Base-by-base conservation (phyloP, 2,329 filamentous ascomycete genomes). In the Xylariaceae sp. region DNA sequence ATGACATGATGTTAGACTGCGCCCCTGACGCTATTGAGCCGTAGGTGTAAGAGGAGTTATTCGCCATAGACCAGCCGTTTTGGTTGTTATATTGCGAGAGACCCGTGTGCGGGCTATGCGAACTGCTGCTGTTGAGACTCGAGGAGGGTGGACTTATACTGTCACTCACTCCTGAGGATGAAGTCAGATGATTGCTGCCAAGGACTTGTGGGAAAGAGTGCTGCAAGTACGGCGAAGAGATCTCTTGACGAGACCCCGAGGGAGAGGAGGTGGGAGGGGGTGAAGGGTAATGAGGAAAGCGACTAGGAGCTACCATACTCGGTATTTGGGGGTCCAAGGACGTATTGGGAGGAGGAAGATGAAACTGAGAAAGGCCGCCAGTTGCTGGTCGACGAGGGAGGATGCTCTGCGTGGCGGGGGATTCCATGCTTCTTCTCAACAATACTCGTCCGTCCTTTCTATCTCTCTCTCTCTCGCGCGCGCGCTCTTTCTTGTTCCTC, bases 371-470 rank as follows among this genome's bases (percentile, higher is more conserved):
- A 63, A 92, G 80, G 67, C 82, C 82, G 59, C 83, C 84, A 63
- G 88, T 85, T 69, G 87, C 87, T 70, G 86, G 83, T 73, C 88
- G 84, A 69, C 88, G 83, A 73, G 86, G 81, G 66, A 86, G 84
- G 72, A 92, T 86, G 76, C 87, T 88, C 51, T 67, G 67, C 50
- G 64, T 59, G 56, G 61, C 61, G 62, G 62, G 65, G 62, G 63
- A 57, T 68, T 72, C 69, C 71, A 72, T 71, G 56, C 62, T 67
- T 61, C 53, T 61, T 55, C 48, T 57, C 50, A 54, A 55, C 52
- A 56, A 60, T 55, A 45, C 17, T 17, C 17, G 17, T 11, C 54
- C 55, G 45, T 62, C 55, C 56, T 53, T 8, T 30, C 54, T 30
- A 30, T 30, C 63, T 56, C 56, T 34, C 50, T 55, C 44, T 57